Evolutionary conservation across 345 rosid species (phyloP).

Genomic region (Ailanthus altissimus): DNA sequence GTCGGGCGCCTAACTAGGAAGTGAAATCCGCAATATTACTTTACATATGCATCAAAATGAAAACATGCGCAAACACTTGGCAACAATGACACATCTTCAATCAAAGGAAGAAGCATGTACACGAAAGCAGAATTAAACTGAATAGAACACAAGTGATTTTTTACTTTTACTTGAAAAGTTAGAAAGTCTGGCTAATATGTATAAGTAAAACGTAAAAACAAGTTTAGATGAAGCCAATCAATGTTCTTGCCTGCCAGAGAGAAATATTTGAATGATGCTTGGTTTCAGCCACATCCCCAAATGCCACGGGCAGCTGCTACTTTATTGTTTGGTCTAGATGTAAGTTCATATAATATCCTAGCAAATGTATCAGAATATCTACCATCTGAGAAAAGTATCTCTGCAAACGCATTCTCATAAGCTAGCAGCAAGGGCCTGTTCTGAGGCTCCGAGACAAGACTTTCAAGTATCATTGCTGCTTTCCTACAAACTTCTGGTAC

Average conservation of each 20-base stretch:
- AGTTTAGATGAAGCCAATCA: slow-evolving; percentile 1
- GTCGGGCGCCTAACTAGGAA: no score
- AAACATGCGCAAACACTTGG: no score
- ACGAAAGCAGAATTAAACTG: neutral
- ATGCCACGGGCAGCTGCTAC: slow-evolving; percentile 78
- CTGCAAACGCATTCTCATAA: slow-evolving; percentile 92
- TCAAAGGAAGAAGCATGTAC: no score
- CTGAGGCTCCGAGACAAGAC: slow-evolving; percentile 90
- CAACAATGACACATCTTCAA: no score
- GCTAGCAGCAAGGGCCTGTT: slow-evolving; percentile 71
- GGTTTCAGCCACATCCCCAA: slow-evolving; percentile 75
- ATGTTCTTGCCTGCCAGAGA: neutral
- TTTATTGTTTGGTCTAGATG: slow-evolving; percentile 89
- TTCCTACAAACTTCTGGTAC: slow-evolving; percentile 94
- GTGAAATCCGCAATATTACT: no score
- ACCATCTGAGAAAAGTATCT: slow-evolving; percentile 79
- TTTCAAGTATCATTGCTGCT: slow-evolving; percentile 93
- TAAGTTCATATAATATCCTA: slow-evolving; percentile 85
- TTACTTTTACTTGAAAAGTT: no score
- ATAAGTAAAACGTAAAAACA: neutral
- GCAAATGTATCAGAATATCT: slow-evolving; percentile 88
- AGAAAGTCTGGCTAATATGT: slow-evolving; percentile 17
- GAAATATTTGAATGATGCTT: neutral
- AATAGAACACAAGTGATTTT: neutral
- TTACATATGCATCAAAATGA: no score